phyloP scores from a whole-genome alignment of 441 rosid genomes.

The Theobroma grandiflorum region DNA sequence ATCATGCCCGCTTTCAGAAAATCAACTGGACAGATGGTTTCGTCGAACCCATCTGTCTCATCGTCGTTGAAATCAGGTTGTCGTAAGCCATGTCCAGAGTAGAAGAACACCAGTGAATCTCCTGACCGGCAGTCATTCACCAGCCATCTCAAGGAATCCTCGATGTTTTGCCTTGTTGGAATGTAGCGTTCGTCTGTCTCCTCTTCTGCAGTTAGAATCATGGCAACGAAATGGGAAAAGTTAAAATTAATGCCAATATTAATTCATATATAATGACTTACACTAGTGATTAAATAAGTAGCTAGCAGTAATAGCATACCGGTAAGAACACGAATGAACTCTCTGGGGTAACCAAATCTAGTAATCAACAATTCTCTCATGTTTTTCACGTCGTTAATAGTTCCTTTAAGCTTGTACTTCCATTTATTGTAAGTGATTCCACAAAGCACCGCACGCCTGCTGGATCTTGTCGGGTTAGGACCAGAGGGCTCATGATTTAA shows the following conservation, averaged over 20 bases:
- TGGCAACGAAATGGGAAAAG: not conserved
- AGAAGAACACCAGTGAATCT: slow-evolving; percentile 58
- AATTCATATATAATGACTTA: too few relatives aligned
- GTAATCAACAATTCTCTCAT: slow-evolving; percentile 43
- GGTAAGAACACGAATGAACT: slow-evolving; percentile 49
- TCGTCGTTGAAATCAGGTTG: slow-evolving; percentile 48
- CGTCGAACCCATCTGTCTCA: slow-evolving; percentile 63
- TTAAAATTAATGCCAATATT: not conserved
- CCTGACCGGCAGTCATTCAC: slow-evolving; percentile 43
- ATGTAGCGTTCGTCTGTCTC: slow-evolving; percentile 27
- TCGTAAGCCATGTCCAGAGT: slow-evolving; percentile 62
- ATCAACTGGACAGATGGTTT: slow-evolving; percentile 63
- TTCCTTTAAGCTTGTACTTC: slow-evolving; percentile 57
- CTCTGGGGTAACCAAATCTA: slow-evolving; percentile 22
- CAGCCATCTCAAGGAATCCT: slow-evolving; percentile 49
- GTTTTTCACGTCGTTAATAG: slow-evolving; percentile 49
- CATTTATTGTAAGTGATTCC: slow-evolving; percentile 45
- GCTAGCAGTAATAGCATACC: slow-evolving; percentile 32
- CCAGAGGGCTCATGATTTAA: not conserved
- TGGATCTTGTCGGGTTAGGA: not conserved
- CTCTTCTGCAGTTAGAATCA: slow-evolving; percentile 37
- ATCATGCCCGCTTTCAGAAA: slow-evolving; percentile 51
- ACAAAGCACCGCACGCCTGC: slow-evolving; percentile 34
- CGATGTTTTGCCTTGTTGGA: slow-evolving; percentile 62
- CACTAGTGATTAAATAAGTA: not conserved